Evolutionary conservation across 768 basidiomycete species (phyloP).

Genomic region (Xanthoconium stramineum): DNA sequence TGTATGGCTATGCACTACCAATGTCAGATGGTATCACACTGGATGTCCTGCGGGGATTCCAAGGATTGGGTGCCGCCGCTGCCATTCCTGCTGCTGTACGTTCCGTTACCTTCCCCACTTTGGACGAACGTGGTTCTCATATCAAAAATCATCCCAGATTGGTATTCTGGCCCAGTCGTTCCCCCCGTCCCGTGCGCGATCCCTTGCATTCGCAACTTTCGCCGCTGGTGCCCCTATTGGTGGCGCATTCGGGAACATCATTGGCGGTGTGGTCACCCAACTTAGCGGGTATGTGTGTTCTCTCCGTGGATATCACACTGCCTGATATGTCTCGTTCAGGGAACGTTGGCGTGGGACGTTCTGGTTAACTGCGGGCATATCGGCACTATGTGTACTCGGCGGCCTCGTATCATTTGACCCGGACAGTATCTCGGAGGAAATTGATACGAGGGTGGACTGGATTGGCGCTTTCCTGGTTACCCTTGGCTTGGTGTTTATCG

Average conservation of each 20-base stretch:
- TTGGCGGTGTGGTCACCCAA: constrained; percentile 75
- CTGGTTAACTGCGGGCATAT: constrained; percentile 59
- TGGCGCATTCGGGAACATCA: constrained; percentile 60
- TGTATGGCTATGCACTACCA: not conserved
- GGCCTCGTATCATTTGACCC: constrained; percentile 59
- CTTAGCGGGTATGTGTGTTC: constrained; percentile 33
- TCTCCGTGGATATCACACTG: not conserved
- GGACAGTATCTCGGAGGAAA: constrained; percentile 43
- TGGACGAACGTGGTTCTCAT: not conserved
- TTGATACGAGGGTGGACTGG: constrained; percentile 66
- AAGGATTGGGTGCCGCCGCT: constrained; percentile 80
- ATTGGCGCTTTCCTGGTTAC: constrained; percentile 67
- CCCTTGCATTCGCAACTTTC: constrained; percentile 79
- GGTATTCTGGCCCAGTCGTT: constrained; percentile 84
- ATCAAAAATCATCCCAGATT: constrained; percentile 39
- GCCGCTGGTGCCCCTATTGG: constrained; percentile 84
- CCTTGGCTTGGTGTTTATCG: constrained; percentile 61
- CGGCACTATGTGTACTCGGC: constrained; percentile 46
- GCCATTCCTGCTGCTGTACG: constrained; percentile 69
- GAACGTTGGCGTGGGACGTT: constrained; percentile 66
- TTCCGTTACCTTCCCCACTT: constrained; percentile 1
- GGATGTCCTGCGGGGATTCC: constrained; percentile 69
- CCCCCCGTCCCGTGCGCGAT: constrained; percentile 61
- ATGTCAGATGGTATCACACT: constrained; percentile 53
- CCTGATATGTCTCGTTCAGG: constrained; percentile 10